phyloP scores from a whole-genome alignment of 192 early-diverging fungal species.

The Dispira simplex region DNA sequence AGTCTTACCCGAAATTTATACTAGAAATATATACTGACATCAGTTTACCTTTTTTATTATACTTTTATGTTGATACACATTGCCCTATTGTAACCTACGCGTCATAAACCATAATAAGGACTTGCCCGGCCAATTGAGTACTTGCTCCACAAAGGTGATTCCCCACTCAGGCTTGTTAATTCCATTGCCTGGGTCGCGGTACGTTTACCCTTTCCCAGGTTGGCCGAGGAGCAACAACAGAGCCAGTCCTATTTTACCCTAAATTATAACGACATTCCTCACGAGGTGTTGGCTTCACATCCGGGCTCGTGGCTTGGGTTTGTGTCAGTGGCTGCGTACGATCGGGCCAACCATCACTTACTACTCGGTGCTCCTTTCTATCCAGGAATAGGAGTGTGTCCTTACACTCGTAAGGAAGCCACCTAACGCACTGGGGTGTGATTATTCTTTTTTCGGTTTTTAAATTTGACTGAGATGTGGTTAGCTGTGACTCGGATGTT shows the following conservation, averaged over 20 bases:
- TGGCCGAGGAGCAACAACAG: neutral
- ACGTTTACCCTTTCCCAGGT: neutral
- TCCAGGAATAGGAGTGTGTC: no score
- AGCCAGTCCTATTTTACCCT: neutral
- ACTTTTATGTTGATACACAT: neutral
- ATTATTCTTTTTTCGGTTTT: no score
- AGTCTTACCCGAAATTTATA: neutral
- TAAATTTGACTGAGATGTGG: no score
- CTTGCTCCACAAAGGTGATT: neutral
- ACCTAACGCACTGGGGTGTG: no score
- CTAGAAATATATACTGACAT: neutral
- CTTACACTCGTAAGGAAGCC: no score
- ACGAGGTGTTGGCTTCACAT: neutral
- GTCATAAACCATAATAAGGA: neutral
- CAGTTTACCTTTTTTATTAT: neutral
- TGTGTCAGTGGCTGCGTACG: neutral
- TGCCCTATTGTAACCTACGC: neutral
- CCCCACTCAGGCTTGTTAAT: neutral
- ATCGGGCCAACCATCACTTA: neutral
- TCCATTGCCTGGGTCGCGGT: neutral
- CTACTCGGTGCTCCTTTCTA: no score
- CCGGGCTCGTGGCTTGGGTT: neutral
- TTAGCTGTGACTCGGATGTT: no score
- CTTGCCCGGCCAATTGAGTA: neutral
- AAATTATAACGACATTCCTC: neutral